Base-by-base conservation (phyloP, 768 basidiomycete genomes). In the Boletus vermiculosoides region DNA sequence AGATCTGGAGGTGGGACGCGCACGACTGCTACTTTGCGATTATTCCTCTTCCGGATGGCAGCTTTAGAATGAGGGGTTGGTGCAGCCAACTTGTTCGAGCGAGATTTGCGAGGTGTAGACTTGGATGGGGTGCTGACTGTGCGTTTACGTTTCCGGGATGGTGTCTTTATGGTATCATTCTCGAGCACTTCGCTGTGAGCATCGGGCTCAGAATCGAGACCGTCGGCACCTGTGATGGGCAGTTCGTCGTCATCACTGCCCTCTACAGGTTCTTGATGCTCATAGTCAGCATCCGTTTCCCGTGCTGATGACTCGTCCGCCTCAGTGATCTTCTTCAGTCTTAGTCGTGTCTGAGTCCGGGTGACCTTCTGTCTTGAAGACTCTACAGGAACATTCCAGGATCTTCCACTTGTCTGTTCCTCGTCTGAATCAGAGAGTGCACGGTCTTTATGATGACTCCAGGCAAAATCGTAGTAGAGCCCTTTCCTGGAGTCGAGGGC, bases 31-130 rank as follows among this genome's bases (percentile, higher is more conserved):
- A 63, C 45, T 70, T 69, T 56, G 70, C 69, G 57, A 39, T 58
- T 68, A 49, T 53, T 65, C 25, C 85, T 81, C 39, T 78, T 76
- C 30, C 76, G 76, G 11, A 89, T 74, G 10, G 83, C 83, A 15
- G 83, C 85, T 67, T 90, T 90, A 34, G 89, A 90, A 66, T 87
- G 87, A 6, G 89, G 88, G 0, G 89, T 91, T 10, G 87, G 86
- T 28, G 83, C 82, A 4, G 79, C 86, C 22, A 82, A 59, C 18
- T 78, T 78, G 41, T 69, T 50, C 60, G 65, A 61, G 69, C 64
- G 68, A 59, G 64, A 62, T 68, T 74, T 76, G 55, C 68, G 72
- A 40, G 73, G 72, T 30, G 75, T 71, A 20, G 64, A 63, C 55
- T 74, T 72, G 40, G 68, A 67, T 20, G 64, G 65, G 20, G 72